phyloP scores from a whole-genome alignment of 768 basidiomycete genomes.

The Lactifluus subvellereus region DNA sequence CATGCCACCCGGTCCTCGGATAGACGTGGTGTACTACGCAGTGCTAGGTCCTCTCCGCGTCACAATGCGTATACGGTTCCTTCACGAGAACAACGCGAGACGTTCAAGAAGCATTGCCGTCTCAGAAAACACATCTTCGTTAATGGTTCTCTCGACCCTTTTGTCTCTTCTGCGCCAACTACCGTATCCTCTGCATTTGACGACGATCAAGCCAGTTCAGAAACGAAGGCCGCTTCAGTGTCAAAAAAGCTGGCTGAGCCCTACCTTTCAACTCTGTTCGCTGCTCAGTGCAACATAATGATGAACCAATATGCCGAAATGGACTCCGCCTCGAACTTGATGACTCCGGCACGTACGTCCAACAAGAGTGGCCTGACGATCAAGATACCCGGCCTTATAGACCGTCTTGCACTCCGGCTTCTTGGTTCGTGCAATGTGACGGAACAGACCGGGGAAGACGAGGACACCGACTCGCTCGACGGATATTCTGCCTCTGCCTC shows the following conservation, averaged over 20 bases:
- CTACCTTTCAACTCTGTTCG: background rate
- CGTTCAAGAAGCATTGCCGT: background rate
- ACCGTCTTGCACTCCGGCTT: slow-evolving; percentile 12
- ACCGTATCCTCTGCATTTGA: background rate
- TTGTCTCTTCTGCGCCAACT: background rate
- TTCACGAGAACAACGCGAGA: slow-evolving; percentile 10
- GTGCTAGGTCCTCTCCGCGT: slow-evolving; percentile 1
- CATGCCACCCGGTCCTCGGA: background rate
- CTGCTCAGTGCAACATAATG: background rate
- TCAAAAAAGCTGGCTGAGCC: background rate
- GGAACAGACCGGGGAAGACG: background rate
- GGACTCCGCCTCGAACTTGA: background rate
- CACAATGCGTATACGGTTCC: slow-evolving; percentile 4
- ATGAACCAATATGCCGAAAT: background rate
- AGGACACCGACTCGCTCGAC: background rate
- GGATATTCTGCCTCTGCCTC: slow-evolving; percentile 1
- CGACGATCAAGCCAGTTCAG: background rate
- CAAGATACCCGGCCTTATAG: slow-evolving; percentile 10
- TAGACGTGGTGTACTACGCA: background rate
- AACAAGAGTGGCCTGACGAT: background rate
- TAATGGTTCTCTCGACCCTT: background rate
- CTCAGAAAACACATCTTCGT: slow-evolving; percentile 9
- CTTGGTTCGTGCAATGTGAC: background rate
- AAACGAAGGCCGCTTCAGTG: background rate
- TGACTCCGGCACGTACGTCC: background rate